phyloP scores from a whole-genome alignment of 176 grass and related monocot species.

The Stipa capillata region DNA sequence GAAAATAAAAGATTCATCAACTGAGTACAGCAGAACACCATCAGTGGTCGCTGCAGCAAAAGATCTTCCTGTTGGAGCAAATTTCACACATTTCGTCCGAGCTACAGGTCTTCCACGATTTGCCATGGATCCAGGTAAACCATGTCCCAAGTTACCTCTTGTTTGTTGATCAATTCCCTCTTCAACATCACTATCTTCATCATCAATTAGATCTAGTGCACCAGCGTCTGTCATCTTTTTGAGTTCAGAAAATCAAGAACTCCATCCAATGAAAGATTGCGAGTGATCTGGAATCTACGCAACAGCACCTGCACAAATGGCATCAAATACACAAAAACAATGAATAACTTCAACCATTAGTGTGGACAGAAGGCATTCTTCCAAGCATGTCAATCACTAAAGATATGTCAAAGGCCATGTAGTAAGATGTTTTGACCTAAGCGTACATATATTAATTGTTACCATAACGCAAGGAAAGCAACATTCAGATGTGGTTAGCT shows the following conservation, averaged over 20 bases:
- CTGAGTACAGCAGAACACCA: constrained; percentile 84
- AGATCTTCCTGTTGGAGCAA: constrained; percentile 91
- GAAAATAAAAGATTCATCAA: constrained; percentile 88
- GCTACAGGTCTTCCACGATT: constrained; percentile 77
- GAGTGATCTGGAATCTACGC: constrained; percentile 90
- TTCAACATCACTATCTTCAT: constrained; percentile 71
- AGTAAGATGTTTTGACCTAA: too few species aligned
- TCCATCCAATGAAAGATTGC: constrained; percentile 93
- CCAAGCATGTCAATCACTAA: not conserved
- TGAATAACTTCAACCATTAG: not conserved
- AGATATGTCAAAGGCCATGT: not conserved
- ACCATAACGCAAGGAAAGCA: not conserved
- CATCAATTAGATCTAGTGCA: constrained; percentile 87
- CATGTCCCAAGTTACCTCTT: constrained; percentile 42
- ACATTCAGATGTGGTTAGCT: not conserved
- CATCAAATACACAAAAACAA: not conserved
- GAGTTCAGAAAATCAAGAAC: constrained; percentile 99
- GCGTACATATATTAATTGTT: not conserved
- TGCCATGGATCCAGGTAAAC: constrained; percentile 68
- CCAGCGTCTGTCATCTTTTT: constrained; percentile 90
- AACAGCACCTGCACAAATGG: constrained; percentile 61
- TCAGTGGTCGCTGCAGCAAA: constrained; percentile 95
- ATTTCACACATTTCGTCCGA: constrained; percentile 77
- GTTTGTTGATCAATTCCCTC: constrained; percentile 77
- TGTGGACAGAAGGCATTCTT: not conserved